Percentiles rank a stretch among this genome's conserved stretches.
phyloP scores from a whole-genome alignment of 306 rosid species.

The Quercus glauca region DNA sequence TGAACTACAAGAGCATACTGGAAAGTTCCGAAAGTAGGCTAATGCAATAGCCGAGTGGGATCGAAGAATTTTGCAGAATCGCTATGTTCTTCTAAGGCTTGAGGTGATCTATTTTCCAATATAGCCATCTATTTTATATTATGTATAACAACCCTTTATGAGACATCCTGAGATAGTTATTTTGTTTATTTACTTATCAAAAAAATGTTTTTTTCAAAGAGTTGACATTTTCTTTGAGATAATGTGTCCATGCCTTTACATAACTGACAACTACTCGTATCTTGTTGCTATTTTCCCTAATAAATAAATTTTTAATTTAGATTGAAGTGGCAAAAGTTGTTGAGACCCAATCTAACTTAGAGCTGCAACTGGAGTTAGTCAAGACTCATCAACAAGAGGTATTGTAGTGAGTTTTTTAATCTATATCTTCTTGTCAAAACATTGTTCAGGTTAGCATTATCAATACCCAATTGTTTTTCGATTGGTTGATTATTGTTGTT shows the following conservation, averaged over 20 bases:
- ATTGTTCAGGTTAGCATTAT: neutral
- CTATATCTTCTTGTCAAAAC: neutral
- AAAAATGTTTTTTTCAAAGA: neutral
- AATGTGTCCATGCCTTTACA: neutral
- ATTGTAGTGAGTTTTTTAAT: slow-evolving; percentile 13
- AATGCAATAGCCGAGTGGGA: slow-evolving; percentile 96
- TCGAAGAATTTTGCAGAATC: slow-evolving; percentile 81
- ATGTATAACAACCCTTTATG: neutral
- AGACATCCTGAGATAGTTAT: neutral
- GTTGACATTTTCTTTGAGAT: neutral
- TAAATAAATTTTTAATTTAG: slow-evolving; percentile 39
- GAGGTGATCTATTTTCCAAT: slow-evolving; percentile 49
- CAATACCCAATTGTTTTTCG: too few relatives aligned
- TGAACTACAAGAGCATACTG: slow-evolving; percentile 92
- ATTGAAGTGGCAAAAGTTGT: slow-evolving; percentile 95
- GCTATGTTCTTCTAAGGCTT: slow-evolving; percentile 76
- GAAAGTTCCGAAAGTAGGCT: slow-evolving; percentile 91
- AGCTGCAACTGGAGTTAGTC: slow-evolving; percentile 82
- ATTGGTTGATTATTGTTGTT: too few relatives aligned
- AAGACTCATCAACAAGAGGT: slow-evolving; percentile 98
- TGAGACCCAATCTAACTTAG: slow-evolving; percentile 79
- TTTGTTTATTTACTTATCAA: neutral
- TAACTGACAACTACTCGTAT: neutral
- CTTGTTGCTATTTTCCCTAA: slow-evolving; percentile 18
- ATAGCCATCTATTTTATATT: neutral